Evolutionary conservation across 1,284 basidiomycete species (phyloP).

Genomic region (Rhodotorula sp.): DNA sequence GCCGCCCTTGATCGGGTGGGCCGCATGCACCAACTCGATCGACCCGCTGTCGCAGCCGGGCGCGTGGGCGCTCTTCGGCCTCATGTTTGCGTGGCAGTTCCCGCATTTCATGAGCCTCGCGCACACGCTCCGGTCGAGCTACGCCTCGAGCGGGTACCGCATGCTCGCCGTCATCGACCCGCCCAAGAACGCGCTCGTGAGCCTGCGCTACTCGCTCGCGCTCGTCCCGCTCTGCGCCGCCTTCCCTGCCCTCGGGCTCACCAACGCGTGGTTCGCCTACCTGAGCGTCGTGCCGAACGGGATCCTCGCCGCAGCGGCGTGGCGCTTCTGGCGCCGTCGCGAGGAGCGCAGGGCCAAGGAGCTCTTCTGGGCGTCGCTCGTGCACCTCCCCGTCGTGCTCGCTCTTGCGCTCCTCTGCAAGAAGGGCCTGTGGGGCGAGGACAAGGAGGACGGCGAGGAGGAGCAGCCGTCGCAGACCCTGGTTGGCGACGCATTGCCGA

Average conservation of each 20-base stretch:
- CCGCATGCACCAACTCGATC: slow-evolving; percentile 82
- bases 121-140: slow-evolving; percentile 80
- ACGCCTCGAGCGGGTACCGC: slow-evolving; percentile 88
- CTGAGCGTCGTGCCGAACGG: slow-evolving; percentile 76
- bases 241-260: slow-evolving; percentile 81
- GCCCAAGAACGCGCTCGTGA: slow-evolving; percentile 77
- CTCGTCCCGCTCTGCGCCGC: slow-evolving; percentile 77
- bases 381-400: slow-evolving; percentile 83
- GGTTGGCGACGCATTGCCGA: not conserved
- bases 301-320: slow-evolving; percentile 69
- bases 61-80: slow-evolving; percentile 63
- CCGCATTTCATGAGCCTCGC: slow-evolving; percentile 97
- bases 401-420: slow-evolving; percentile 94
- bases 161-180: slow-evolving; percentile 89
- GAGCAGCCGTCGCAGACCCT: not conserved
- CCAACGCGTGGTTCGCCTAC: slow-evolving; percentile 81
- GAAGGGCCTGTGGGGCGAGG: slow-evolving; percentile 56
- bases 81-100: slow-evolving; percentile 97
- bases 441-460: not conserved
- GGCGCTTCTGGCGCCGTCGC: slow-evolving; percentile 70
- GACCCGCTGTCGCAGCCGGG: slow-evolving; percentile 65
- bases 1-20: slow-evolving; percentile 98
- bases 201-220: slow-evolving; percentile 77
- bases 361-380: slow-evolving; percentile 80
- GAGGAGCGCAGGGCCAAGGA: slow-evolving; percentile 74